These are phyloP conservation scores for Fomitopsis betulina DNA, from an alignment of 1,284 basidiomycete genomes.

Conservation along the genomic window DNA sequence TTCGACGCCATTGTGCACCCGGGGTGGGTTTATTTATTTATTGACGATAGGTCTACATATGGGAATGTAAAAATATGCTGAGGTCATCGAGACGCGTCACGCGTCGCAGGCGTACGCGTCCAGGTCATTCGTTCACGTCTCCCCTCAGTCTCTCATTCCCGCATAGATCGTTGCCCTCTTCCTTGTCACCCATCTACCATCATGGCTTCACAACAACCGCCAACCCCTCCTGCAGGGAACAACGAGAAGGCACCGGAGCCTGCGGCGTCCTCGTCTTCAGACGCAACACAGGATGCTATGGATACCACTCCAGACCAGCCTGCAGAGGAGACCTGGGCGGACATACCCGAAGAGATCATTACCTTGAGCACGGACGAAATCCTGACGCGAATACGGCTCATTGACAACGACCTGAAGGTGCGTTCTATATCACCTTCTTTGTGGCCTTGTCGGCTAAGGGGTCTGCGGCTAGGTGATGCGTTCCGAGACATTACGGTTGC, in stretches of 20 bases:
- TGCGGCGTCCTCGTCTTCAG: slow-evolving; percentile 30
- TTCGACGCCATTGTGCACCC: too few species aligned
- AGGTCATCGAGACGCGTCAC: slow-evolving; percentile 1
- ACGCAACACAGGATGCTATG: slow-evolving; percentile 45
- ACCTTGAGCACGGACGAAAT: slow-evolving; percentile 78
- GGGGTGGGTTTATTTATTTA: not conserved
- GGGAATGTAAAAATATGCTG: not conserved
- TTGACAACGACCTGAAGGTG: slow-evolving; percentile 94
- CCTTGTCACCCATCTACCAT: slow-evolving; percentile 15
- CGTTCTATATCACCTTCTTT: slow-evolving; percentile 10
- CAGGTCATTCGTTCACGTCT: not conserved
- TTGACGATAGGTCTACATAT: not conserved
- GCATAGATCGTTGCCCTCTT: not conserved
- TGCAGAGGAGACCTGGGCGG: slow-evolving; percentile 74
- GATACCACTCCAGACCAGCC: slow-evolving; percentile 68
- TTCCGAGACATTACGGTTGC: slow-evolving; percentile 87
- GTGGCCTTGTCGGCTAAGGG: not conserved
- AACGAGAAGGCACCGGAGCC: slow-evolving; percentile 43
- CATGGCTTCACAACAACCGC: slow-evolving; percentile 67
- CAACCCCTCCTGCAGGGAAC: slow-evolving; percentile 43
- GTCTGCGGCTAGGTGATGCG: slow-evolving; percentile 78
- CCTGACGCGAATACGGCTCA: slow-evolving; percentile 79
- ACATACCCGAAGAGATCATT: slow-evolving; percentile 80
- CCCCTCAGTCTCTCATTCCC: not conserved
- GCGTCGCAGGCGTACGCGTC: slow-evolving; percentile 3